Base-by-base conservation (phyloP, 139 green algal species). In the Coelastrella sp. region DNA sequence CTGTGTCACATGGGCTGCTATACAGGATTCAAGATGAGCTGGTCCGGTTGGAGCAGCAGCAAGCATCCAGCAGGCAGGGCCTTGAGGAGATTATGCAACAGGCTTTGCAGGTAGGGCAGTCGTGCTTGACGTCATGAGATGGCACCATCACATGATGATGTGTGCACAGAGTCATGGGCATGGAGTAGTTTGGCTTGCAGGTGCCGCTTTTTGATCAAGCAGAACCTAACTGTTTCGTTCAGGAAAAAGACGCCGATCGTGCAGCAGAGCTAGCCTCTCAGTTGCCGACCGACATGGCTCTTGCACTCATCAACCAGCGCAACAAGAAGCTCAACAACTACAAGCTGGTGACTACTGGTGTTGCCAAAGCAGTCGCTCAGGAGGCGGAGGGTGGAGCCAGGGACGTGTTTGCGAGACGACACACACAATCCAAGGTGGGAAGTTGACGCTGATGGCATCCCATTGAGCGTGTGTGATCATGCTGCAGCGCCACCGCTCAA, bases 351-450 rank as follows among this genome's bases (percentile, higher is more conserved):
- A 12, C 25, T 15, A 56, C 65, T 49, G 22, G 65, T 15, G 84
- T 7, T 12, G 78, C 78, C 35, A 61, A 83, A 17, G 78, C 27
- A 83, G 49, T 12, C 10, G 78, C 78, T 15, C 12, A 15, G 12
- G 15, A 27, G 49, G 78, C 7, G 65, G 63, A 27, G 27, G 35
- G 84, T 57, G 56, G 56, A 35, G 24, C 68, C 63, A 65, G n/a
- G 17, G 86, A 85, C 20, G 86, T 90, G 59, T 85, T 85, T 65
- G 60, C 57, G 19, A 35, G 86, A 61, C 74, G 86, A 19, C 74
- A 90, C 73, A 90, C 74, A 24, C 85, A 89, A 73, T 84, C 73
- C 85, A 89, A 84, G 85, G 85, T 89, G 72, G 63, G 19, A 15
- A 27, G 0, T 76, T 49, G 35, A 49, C 35, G 35, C 35, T 49